These are phyloP conservation scores for Fomitopsis betulina DNA, from an alignment of 1,284 basidiomycete species.

Conservation along the genomic window DNA sequence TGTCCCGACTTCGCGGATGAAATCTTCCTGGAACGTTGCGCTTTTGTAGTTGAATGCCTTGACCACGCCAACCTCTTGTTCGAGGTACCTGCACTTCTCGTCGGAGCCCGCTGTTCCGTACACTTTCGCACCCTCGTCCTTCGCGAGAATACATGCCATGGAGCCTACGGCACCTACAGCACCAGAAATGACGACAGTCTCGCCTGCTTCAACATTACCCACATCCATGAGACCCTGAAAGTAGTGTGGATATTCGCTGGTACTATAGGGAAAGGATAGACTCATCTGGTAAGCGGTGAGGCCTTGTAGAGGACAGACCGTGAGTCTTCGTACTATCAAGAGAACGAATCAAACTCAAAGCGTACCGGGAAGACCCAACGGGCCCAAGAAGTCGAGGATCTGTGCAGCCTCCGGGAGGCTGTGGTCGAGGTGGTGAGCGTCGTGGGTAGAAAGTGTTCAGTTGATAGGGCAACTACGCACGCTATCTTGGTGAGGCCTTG, in stretches of 20 bases:
- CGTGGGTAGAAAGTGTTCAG: neutral
- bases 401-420: constrained; percentile 48
- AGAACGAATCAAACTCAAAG: neutral
- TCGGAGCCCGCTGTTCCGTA: constrained; percentile 76
- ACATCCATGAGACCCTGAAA: constrained; percentile 77
- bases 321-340: neutral
- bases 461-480: constrained; percentile 30
- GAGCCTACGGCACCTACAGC: constrained; percentile 86
- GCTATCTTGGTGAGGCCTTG: constrained; percentile 44
- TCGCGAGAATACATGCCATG: constrained; percentile 73
- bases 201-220: constrained; percentile 74
- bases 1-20: constrained; percentile 55
- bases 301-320: constrained; percentile 34
- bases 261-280: neutral
- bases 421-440: constrained; percentile 19
- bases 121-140: constrained; percentile 70
- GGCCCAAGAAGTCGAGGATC: constrained; percentile 72
- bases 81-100: constrained; percentile 83
- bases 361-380: constrained; percentile 64
- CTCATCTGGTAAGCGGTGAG: constrained; percentile 80
- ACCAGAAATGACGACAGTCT: constrained; percentile 81
- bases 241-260: neutral
- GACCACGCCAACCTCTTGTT: constrained; percentile 77
- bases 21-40: constrained; percentile 61
- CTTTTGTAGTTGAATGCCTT: constrained; percentile 87